Base-by-base conservation (phyloP, 1,284 basidiomycete genomes). In the Kwoniella shivajii region DNA sequence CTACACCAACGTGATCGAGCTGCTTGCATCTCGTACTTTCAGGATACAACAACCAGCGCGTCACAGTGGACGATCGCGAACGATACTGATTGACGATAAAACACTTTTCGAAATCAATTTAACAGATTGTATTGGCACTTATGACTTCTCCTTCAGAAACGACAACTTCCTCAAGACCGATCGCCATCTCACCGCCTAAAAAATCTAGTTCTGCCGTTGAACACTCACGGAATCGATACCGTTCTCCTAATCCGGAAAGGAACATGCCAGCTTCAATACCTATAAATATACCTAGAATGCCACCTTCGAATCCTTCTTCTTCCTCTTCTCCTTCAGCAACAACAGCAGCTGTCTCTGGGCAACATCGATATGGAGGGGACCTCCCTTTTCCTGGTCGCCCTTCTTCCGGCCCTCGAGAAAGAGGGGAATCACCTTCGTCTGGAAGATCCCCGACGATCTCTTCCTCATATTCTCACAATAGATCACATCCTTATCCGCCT, bases 251-350 rank as follows among this genome's bases (percentile, higher is more conserved):
- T n/a, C 33, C 30, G 9, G 34, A 59, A 29, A 43, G 36, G 49
- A 60, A 56, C 54, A 60, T 60, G 58, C 6, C 56, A 13, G 46
- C 56, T 11, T 44, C 56, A 50, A 45, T 59, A 31, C 52, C 57
- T n/a, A 47, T 46, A 13, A 43, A 44, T 41, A 49, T 60, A 33
- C 59, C 59, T 34, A 56, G 55, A 57, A 60, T 57, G 54, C 55
- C 55, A 48, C 47, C 52, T 30, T 50, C 54, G 36, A 26, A 50
- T 20, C 29, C 47, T n/a, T 41, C 47, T 18, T 43, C 41, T 13
- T 43, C 41, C n/a, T 11, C 16, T 24, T 30, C 30, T 13, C 24
- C 22, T n/a, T 18, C 50, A 47, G 16, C 24, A 50, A 26, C 41
- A 31, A 13, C 42, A 45, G 33, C 46, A 54, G 16, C n/a, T n/a